Conservation (phyloP, 2,329 filamentous ascomycete genomes). For the Curvularia hawaiiensis region DNA sequence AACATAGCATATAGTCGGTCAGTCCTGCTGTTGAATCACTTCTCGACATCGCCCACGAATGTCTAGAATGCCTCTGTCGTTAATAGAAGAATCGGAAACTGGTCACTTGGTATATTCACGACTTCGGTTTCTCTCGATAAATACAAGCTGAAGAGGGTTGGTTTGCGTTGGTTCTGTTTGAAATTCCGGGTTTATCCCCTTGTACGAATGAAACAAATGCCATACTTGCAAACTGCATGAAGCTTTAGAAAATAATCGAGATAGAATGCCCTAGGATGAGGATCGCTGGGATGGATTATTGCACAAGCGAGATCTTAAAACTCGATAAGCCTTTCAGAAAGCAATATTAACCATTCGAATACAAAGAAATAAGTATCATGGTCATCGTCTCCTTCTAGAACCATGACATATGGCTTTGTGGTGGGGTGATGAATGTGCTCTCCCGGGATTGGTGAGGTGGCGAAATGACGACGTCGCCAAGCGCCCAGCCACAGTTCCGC, state of each 20-base stretch:
- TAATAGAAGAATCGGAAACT: too few relatives aligned
- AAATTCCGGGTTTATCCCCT: too few relatives aligned
- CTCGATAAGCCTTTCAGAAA: not conserved
- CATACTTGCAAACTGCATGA: not conserved
- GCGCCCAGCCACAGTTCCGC: constrained; percentile 19
- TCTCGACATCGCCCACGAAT: not conserved
- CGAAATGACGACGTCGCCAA: constrained; percentile 18
- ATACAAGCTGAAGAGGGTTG: not conserved
- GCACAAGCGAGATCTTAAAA: not conserved
- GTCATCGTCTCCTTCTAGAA: not conserved
- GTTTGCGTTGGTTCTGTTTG: not conserved
- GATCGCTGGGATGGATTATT: not conserved
- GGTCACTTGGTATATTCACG: too few relatives aligned
- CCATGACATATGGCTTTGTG: not conserved
- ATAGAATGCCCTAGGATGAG: not conserved
- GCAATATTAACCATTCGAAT: too few relatives aligned
- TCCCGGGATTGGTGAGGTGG: not conserved
- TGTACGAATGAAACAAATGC: not conserved
- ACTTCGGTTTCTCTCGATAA: not conserved
- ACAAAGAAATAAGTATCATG: not conserved
- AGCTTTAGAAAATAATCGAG: not conserved
- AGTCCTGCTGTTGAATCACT: not conserved
- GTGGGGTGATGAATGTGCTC: too few relatives aligned
- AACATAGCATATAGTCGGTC: not conserved
- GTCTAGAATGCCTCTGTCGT: not conserved